These are phyloP conservation scores for Microdochium bolleyi DNA, from an alignment of 2,329 filamentous ascomycete genomes.

Conservation along the genomic window DNA sequence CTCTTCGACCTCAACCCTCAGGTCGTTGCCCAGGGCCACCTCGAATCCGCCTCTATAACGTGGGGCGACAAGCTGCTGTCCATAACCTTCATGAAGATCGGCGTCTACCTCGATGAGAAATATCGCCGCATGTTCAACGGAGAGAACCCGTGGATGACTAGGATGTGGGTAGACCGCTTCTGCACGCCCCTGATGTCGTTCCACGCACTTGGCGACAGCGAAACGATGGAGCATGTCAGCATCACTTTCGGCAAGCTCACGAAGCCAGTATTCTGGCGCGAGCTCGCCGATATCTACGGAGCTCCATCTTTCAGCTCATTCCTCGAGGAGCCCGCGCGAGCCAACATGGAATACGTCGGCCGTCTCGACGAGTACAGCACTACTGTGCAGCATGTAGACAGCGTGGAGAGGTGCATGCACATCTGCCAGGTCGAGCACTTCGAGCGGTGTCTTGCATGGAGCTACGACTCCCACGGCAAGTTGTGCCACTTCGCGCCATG, in stretches of 20 bases:
- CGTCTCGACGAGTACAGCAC: conserved; percentile 33
- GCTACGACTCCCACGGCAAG: conserved; percentile 30
- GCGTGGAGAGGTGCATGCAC: conserved; percentile 31
- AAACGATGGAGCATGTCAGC: conserved; percentile 37
- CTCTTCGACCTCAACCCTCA: conserved; percentile 33
- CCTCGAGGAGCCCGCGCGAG: conserved; percentile 23
- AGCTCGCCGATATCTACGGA: conserved; percentile 41
- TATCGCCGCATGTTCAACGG: conserved; percentile 49
- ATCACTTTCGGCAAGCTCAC: conserved; percentile 27
- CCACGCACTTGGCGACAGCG: conserved; percentile 36
- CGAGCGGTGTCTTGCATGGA: conserved; percentile 42
- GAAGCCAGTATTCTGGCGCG: conserved; percentile 38
- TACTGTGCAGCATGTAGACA: conserved; percentile 25
- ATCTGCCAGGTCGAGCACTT: conserved; percentile 29
- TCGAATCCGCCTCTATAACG: conserved; percentile 39
- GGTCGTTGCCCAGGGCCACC: conserved; percentile 33
- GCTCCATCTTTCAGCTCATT: conserved; percentile 29
- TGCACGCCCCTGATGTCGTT: conserved; percentile 48
- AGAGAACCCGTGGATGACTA: conserved; percentile 39
- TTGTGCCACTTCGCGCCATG: conserved; percentile 39
- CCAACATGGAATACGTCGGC: conserved; percentile 42
- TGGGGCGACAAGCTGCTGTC: conserved; percentile 48
- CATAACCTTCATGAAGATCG: conserved; percentile 42
- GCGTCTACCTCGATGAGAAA: conserved; percentile 46
- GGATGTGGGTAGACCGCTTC: conserved; percentile 39